Percentiles rank a stretch among this genome's conserved stretches.
Conservation (phyloP, 371 early-diverging fungal genomes). For the Rhizomucor pusillus region DNA sequence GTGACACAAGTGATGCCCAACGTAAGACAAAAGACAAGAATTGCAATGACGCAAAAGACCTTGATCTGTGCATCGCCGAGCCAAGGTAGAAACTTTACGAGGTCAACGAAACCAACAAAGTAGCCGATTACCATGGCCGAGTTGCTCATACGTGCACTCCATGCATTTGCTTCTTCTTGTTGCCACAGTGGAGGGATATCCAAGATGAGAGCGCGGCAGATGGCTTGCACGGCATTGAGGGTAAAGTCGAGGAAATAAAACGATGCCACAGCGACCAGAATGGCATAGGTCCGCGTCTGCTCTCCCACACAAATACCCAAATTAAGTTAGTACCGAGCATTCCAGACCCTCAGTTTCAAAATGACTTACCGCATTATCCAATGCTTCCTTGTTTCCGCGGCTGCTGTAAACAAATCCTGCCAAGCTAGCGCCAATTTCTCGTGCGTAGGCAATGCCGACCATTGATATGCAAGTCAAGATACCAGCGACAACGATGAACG, state of each 20-base stretch:
- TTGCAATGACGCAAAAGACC: conserved; percentile 63
- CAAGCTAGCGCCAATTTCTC: conserved; percentile 39
- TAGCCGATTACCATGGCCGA: conserved; percentile 74
- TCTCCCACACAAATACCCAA: not conserved
- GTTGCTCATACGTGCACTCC: conserved; percentile 77
- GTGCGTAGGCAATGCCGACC: conserved; percentile 65
- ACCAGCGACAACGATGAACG: conserved; percentile 61
- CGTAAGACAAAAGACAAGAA: conserved; percentile 50
- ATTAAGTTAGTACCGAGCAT: not conserved
- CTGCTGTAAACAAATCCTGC: conserved; percentile 4
- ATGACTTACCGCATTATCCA: conserved; percentile 24
- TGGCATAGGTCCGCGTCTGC: conserved; percentile 24
- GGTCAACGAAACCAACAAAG: conserved; percentile 66
- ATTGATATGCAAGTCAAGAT: conserved; percentile 58
- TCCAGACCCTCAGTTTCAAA: not conserved
- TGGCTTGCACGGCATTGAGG: conserved; percentile 71
- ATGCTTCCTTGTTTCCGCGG: conserved; percentile 66
- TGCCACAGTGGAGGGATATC: conserved; percentile 70
- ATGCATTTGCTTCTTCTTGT: conserved; percentile 71
- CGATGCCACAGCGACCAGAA: conserved; percentile 62
- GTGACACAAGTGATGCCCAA: conserved; percentile 54
- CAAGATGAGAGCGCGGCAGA: conserved; percentile 72
- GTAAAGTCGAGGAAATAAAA: conserved; percentile 83
- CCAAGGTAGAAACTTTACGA: conserved; percentile 58
- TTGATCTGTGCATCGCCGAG: conserved; percentile 68